Percentiles rank a stretch among this genome's conserved stretches.
Evolutionary conservation across 2,329 filamentous ascomycete genomes (phyloP).

Genomic region (Pezicula rhizophila): DNA sequence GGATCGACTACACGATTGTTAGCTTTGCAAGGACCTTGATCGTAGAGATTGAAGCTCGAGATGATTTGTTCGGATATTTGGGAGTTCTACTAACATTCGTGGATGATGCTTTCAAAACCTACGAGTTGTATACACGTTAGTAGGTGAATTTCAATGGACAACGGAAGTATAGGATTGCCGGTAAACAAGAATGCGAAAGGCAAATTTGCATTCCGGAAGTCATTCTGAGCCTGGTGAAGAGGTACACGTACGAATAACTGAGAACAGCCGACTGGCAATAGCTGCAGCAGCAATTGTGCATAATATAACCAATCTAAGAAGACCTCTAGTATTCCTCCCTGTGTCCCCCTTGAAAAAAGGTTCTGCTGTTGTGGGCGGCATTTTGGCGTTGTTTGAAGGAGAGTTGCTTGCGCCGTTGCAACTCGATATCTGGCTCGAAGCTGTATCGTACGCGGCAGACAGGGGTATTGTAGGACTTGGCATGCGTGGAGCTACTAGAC

Average conservation of each 20-base stretch:
- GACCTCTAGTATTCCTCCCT: slow-evolving; percentile 72
- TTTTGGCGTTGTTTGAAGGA: slow-evolving; percentile 26
- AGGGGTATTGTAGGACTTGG: slow-evolving; percentile 11
- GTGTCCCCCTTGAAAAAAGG: slow-evolving; percentile 68
- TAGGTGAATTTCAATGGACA: slow-evolving; percentile 6
- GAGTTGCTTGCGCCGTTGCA: slow-evolving; percentile 18
- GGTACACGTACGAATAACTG: slow-evolving; percentile 78
- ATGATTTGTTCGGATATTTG: slow-evolving; percentile 7
- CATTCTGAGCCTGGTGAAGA: slow-evolving; percentile 9
- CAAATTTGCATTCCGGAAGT: background rate
- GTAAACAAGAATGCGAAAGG: background rate
- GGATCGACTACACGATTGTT: slow-evolving; percentile 70
- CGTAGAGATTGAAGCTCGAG: slow-evolving; percentile 20
- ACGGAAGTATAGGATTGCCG: background rate
- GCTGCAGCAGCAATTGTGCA: slow-evolving; percentile 85
- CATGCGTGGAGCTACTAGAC: background rate
- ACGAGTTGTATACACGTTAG: slow-evolving; percentile 26
- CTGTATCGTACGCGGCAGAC: slow-evolving; percentile 15
- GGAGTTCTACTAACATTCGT: slow-evolving; percentile 74
- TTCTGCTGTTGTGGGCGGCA: slow-evolving; percentile 32
- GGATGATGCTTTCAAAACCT: slow-evolving; percentile 99
- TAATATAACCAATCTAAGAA: slow-evolving; percentile 87
- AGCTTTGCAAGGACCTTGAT: slow-evolving; percentile 21
- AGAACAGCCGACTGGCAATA: slow-evolving; percentile 91
- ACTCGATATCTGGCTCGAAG: slow-evolving; percentile 23